phyloP scores from a whole-genome alignment of 1,284 basidiomycete genomes.

The Athelia psychrophila region DNA sequence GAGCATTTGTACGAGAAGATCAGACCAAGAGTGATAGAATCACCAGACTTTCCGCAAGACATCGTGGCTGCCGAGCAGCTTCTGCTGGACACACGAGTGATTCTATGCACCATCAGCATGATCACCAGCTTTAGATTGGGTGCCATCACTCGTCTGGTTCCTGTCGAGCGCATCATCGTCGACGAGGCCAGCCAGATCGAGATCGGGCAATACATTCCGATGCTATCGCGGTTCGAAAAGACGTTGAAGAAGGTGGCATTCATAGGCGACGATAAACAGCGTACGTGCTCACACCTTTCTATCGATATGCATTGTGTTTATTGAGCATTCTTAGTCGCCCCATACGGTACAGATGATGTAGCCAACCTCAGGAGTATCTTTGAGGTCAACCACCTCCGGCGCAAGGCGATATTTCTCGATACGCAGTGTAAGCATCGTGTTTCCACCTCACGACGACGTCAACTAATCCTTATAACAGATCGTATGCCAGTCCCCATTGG shows the following conservation, averaged over 20 bases:
- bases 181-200: slow-evolving; percentile 71
- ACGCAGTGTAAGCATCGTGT: slow-evolving; percentile 49
- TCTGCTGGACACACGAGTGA: slow-evolving; percentile 44
- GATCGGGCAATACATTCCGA: slow-evolving; percentile 55
- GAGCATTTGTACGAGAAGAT: slow-evolving; percentile 61
- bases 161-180: slow-evolving; percentile 49
- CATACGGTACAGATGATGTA: slow-evolving; percentile 53
- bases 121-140: slow-evolving; percentile 45
- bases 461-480: slow-evolving; percentile 28
- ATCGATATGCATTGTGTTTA: not conserved
- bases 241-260: slow-evolving; percentile 61
- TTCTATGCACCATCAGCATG: slow-evolving; percentile 74
- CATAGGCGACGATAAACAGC: slow-evolving; percentile 75
- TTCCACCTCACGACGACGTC: not conserved
- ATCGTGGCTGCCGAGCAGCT: slow-evolving; percentile 13
- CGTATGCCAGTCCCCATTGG: slow-evolving; percentile 50
- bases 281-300: slow-evolving; percentile 35
- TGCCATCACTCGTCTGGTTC: slow-evolving; percentile 36
- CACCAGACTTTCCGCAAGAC: slow-evolving; percentile 37
- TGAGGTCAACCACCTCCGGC: slow-evolving; percentile 48
- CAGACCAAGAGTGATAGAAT: slow-evolving; percentile 44
- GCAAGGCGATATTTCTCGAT: slow-evolving; percentile 43
- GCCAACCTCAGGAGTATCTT: slow-evolving; percentile 54
- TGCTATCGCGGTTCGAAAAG: slow-evolving; percentile 41
- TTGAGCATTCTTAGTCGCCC: slow-evolving; percentile 42